Evolutionary conservation across 441 rosid genomes (phyloP).

Genomic region (Corymbia citriodora): DNA sequence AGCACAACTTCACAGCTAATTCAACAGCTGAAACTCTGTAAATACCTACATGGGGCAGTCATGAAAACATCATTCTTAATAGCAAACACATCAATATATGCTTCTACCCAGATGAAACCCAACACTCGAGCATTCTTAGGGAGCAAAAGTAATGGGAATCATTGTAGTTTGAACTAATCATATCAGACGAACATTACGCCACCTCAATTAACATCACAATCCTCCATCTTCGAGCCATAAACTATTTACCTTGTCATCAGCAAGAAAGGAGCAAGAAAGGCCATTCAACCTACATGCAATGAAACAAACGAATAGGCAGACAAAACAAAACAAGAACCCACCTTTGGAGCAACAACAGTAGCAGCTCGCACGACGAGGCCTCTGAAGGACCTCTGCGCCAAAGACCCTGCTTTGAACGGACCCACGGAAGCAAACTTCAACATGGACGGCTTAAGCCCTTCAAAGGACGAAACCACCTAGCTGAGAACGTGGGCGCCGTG

Average conservation of each 20-base stretch:
- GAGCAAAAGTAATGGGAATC: not conserved
- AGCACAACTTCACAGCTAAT: not conserved
- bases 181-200: not conserved
- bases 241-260: not conserved
- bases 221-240: not conserved
- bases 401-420: constrained; percentile 26
- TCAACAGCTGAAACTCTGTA: not conserved
- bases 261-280: not conserved
- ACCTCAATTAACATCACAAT: not conserved
- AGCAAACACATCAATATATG: not conserved
- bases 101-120: not conserved
- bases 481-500: constrained; percentile 52
- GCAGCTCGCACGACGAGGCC: constrained; percentile 77
- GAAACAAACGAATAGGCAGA: not conserved
- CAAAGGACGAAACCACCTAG: constrained; percentile 55
- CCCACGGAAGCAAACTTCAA: constrained; percentile 50
- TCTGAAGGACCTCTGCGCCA: constrained; percentile 27
- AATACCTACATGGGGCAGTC: not conserved
- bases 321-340: constrained; percentile 1
- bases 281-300: not conserved
- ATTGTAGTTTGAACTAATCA: not conserved
- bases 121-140: not conserved
- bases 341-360: constrained; percentile 85
- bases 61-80: not conserved
- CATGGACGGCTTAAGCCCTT: constrained; percentile 61